Conservation (phyloP, 352 stramenopile genomes). For the Globisporangium middletonii region DNA sequence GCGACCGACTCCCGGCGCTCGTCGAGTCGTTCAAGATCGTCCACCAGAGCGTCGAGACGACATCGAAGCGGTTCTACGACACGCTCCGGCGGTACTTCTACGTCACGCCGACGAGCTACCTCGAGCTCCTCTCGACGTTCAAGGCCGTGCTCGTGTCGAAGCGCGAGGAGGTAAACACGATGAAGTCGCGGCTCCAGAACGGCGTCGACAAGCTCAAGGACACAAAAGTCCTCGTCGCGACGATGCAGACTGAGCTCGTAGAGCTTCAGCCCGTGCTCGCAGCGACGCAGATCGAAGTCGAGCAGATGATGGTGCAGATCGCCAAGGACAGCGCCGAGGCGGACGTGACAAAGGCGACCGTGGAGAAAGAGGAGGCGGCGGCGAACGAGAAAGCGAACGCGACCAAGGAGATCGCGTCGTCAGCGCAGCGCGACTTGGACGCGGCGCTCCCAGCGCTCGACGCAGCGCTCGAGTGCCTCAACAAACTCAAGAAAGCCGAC, state of each 20-base stretch:
- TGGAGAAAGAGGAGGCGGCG: constrained; percentile 86
- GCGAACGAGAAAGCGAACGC: constrained; percentile 81
- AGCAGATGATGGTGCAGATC: constrained; percentile 90
- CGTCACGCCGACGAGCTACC: constrained; percentile 91
- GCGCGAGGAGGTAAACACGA: constrained; percentile 86
- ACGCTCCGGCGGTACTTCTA: constrained; percentile 88
- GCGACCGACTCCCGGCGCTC: constrained; percentile 37
- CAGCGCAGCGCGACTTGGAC: constrained; percentile 84
- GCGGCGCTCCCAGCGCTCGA: constrained; percentile 84
- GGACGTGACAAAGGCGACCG: constrained; percentile 78
- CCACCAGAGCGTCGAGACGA: constrained; percentile 86
- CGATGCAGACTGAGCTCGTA: constrained; percentile 81
- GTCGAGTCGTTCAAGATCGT: constrained; percentile 87
- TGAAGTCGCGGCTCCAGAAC: constrained; percentile 79
- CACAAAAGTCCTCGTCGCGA: constrained; percentile 73
- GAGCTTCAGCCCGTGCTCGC: constrained; percentile 78
- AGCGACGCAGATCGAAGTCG: constrained; percentile 73
- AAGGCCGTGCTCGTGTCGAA: constrained; percentile 86
- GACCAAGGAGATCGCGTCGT: constrained; percentile 89
- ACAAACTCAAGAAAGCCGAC: constrained; percentile 88
- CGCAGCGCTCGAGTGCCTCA: constrained; percentile 83
- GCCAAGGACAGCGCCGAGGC: constrained; percentile 87
- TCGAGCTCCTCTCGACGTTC: constrained; percentile 91
- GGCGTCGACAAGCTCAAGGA: constrained; percentile 84
- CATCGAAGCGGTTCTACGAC: constrained; percentile 84